Evolutionary conservation across 805 yeast genomes (phyloP).

Genomic region (Ogataea pilisensis): DNA sequence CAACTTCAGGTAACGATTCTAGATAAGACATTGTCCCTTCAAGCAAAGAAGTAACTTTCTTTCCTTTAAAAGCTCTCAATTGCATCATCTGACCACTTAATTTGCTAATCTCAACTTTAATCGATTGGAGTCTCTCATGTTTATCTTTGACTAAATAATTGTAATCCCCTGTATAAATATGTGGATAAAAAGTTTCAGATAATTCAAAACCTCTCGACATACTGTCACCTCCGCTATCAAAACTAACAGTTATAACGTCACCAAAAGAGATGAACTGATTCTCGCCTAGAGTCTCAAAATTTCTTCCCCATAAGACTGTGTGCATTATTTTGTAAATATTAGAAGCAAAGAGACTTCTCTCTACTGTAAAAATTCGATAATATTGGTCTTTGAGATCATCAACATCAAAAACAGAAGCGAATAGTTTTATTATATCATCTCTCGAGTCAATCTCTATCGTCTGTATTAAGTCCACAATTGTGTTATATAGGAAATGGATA

Average conservation of each 20-base stretch:
- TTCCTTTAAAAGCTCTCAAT: slow-evolving; percentile 31
- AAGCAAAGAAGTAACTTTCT: slow-evolving; percentile 24
- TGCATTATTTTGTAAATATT: slow-evolving; percentile 34
- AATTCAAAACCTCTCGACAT: slow-evolving; percentile 26
- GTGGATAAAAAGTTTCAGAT: slow-evolving; percentile 35
- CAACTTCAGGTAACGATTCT: slow-evolving; percentile 3
- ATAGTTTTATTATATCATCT: slow-evolving; percentile 13
- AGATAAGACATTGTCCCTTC: slow-evolving; percentile 26
- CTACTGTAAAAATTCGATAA: slow-evolving; percentile 32
- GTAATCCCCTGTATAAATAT: slow-evolving; percentile 33
- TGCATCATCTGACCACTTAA: slow-evolving; percentile 16
- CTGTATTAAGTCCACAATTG: slow-evolving; percentile 19
- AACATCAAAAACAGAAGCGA: slow-evolving; percentile 16
- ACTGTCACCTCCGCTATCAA: slow-evolving; percentile 28
- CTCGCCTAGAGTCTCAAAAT: slow-evolving; percentile 19
- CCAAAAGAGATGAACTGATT: slow-evolving; percentile 25
- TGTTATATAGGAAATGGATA: slow-evolving; percentile 18
- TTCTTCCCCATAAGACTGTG: slow-evolving; percentile 29
- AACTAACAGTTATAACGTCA: slow-evolving; percentile 33
- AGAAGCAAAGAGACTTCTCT: slow-evolving; percentile 26
- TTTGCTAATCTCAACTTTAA: slow-evolving; percentile 14
- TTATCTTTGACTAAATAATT: slow-evolving; percentile 19
- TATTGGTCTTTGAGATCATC: slow-evolving; percentile 11
- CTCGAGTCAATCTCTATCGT: slow-evolving; percentile 9
- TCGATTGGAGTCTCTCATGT: slow-evolving; percentile 11